A percentile compares a stretch with the other conserved stretches of the same genome.
These are phyloP conservation scores for Xylaria scruposa DNA, from an alignment of 495 filamentous ascomycete species.

Conservation along the genomic window DNA sequence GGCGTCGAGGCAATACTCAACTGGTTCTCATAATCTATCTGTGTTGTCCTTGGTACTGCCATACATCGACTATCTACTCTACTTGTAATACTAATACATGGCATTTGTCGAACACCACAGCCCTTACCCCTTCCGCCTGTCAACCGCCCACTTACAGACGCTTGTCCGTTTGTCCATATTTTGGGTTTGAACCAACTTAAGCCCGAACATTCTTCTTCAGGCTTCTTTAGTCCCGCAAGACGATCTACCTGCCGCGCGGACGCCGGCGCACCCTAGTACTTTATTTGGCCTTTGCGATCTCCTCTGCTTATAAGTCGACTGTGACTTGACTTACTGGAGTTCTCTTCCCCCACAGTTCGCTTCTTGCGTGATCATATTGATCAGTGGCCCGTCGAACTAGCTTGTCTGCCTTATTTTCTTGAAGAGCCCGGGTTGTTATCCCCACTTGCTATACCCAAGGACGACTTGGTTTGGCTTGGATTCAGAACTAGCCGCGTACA, in stretches of 20 bases:
- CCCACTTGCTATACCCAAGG: constrained; percentile 8
- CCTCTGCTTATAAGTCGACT: constrained; percentile 6
- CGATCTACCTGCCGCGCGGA: not conserved
- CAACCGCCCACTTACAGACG: constrained; percentile 18
- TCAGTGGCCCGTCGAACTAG: not conserved
- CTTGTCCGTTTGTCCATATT: constrained; percentile 3
- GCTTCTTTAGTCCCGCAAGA: constrained; percentile 2
- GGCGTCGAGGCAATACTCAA: constrained; percentile 13
- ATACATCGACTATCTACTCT: not conserved
- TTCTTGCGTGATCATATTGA: not conserved
- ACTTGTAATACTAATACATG: constrained; percentile 23
- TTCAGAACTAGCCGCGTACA: constrained; percentile 3
- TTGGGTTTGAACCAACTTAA: constrained; percentile 5
- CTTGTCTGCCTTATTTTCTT: not conserved
- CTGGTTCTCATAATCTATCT: not conserved
- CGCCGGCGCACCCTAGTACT: constrained; percentile 4
- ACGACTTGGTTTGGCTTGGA: not conserved
- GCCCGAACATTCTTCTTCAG: constrained; percentile 3
- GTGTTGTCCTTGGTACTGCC: not conserved
- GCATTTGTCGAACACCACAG: not conserved
- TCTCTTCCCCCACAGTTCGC: not conserved
- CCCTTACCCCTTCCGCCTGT: not conserved
- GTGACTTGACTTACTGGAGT: not conserved
- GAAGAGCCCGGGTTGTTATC: constrained; percentile 3
- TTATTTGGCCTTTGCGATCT: not conserved